phyloP scores from a whole-genome alignment of 768 basidiomycete genomes.

The Rhizopogon rudus region DNA sequence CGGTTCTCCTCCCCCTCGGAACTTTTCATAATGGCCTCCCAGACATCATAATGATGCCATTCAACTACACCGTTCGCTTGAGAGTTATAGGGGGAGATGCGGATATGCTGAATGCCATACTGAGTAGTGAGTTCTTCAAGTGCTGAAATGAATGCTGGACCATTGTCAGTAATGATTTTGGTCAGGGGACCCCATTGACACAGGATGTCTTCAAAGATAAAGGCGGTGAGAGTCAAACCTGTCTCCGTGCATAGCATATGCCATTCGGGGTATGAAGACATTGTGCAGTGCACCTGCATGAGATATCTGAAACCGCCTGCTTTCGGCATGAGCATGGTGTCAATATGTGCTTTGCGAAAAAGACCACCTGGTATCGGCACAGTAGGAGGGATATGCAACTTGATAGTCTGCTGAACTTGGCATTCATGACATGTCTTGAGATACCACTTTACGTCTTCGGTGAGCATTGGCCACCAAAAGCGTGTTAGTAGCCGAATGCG shows the following conservation, averaged over 20 bases:
- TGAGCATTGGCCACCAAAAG: constrained; percentile 1
- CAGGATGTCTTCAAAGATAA: constrained; percentile 13
- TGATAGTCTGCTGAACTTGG: background rate
- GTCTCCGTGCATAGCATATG: constrained; percentile 25
- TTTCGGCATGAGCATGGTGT: constrained; percentile 2
- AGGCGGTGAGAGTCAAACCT: background rate
- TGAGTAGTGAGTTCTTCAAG: fast-evolving
- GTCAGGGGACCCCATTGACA: too few species aligned
- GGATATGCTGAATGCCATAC: background rate
- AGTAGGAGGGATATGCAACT: background rate
- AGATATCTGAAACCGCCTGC: constrained; percentile 11
- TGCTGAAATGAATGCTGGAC: background rate
- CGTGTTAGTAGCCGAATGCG: fast-evolving
- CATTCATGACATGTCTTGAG: background rate
- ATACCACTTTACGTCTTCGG: background rate
- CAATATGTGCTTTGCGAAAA: background rate
- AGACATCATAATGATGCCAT: background rate
- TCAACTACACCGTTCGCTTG: background rate
- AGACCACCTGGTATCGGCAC: background rate
- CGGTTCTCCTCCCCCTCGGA: background rate
- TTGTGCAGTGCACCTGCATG: background rate
- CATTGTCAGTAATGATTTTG: constrained; percentile 5
- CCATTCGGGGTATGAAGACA: constrained; percentile 15
- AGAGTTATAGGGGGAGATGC: background rate
- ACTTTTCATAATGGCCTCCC: constrained; percentile 6